A percentile compares a stretch with the other conserved stretches of the same genome.
phyloP scores from a whole-genome alignment of 2,329 filamentous ascomycete species.

The Xylaria sp. region DNA sequence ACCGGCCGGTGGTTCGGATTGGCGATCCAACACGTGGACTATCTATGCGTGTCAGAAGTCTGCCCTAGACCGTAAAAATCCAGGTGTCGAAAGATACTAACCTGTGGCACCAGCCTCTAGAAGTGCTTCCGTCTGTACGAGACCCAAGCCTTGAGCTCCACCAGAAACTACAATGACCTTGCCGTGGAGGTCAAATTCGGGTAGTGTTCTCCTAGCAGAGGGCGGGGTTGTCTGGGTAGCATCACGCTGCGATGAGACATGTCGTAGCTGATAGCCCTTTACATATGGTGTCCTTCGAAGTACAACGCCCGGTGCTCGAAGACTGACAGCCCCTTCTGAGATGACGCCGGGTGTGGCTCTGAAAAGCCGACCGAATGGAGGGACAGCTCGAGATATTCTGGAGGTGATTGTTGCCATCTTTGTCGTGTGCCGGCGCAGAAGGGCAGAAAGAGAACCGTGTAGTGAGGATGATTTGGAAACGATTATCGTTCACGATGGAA shows the following conservation, averaged over 20 bases:
- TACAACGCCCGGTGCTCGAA: conserved; percentile 26
- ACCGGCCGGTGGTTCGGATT: conserved; percentile 62
- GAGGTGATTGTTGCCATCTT: conserved; percentile 42
- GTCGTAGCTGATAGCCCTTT: conserved; percentile 25
- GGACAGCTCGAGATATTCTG: conserved; percentile 38
- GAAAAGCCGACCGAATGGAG: conserved; percentile 39
- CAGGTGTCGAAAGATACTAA: conserved; percentile 43
- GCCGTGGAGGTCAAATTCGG: conserved; percentile 79
- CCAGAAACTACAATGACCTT: conserved; percentile 83
- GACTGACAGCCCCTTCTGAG: conserved; percentile 31
- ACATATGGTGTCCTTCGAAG: conserved; percentile 19
- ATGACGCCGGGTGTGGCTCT: conserved; percentile 34
- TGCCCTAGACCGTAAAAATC: background rate
- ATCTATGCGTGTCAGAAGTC: conserved; percentile 22
- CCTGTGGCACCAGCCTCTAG: conserved; percentile 81
- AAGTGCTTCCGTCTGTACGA: conserved; percentile 81
- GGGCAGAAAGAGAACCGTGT: background rate
- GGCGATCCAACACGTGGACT: conserved; percentile 75
- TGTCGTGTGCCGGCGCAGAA: background rate
- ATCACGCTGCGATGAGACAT: conserved; percentile 18
- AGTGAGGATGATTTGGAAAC: background rate
- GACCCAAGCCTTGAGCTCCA: conserved; percentile 78
- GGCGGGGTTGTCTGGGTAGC: conserved; percentile 8
- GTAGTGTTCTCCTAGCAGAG: conserved; percentile 54
- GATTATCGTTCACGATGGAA: background rate